Percentiles rank a stretch among this genome's conserved stretches.
phyloP scores from a whole-genome alignment of 176 grass and related monocot genomes.

The Phoenix dactylifera region DNA sequence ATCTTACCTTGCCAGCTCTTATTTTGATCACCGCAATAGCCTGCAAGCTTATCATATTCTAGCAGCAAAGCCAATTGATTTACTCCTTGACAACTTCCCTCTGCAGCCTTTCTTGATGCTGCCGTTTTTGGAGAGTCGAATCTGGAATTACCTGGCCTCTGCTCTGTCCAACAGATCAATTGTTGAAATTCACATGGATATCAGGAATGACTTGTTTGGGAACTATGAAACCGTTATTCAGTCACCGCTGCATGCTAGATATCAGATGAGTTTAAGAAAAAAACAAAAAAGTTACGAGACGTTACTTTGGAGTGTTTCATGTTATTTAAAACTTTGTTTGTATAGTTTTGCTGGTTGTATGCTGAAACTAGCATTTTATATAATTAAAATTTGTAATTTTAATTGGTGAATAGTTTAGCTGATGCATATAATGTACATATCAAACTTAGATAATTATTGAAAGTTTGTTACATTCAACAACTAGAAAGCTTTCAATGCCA shows the following conservation, averaged over 20 bases:
- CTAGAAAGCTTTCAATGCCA: no score
- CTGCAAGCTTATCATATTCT: background rate
- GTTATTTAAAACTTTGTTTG: no score
- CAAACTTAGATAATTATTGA: no score
- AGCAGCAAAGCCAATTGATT: background rate
- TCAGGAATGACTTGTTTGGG: slow-evolving; percentile 5
- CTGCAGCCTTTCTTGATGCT: slow-evolving; percentile 60
- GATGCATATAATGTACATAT: no score
- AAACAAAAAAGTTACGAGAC: background rate
- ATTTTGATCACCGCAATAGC: background rate
- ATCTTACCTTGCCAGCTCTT: slow-evolving; percentile 24
- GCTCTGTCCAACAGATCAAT: slow-evolving; percentile 64
- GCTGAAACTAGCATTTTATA: no score
- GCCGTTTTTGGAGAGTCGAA: slow-evolving; percentile 79
- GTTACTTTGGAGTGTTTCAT: no score
- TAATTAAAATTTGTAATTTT: no score
- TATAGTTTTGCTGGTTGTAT: no score
- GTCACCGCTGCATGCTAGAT: slow-evolving; percentile 85
- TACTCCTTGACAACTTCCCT: background rate
- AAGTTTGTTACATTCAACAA: no score
- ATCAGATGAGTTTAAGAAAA: slow-evolving; percentile 41
- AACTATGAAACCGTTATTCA: slow-evolving; percentile 39
- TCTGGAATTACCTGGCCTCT: slow-evolving; percentile 69
- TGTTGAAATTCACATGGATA: slow-evolving; percentile 69
- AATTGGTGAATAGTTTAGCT: no score